Evolutionary conservation across 2,329 filamentous ascomycete species (phyloP).

Genomic region (Verticillium dahliae): DNA sequence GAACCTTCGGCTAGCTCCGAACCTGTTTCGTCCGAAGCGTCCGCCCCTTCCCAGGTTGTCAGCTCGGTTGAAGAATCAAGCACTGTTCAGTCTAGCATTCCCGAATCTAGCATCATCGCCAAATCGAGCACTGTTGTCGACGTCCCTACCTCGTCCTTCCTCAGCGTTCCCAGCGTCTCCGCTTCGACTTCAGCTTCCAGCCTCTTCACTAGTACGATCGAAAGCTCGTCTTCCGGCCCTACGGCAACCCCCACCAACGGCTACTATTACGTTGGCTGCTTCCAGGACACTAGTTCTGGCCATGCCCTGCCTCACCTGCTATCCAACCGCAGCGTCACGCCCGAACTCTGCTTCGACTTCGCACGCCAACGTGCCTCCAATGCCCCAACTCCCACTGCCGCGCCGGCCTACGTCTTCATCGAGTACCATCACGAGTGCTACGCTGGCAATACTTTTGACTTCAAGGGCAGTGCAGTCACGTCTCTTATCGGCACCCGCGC

Average conservation of each 20-base stretch:
- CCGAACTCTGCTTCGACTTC: conserved; percentile 24
- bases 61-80: conserved; percentile 1
- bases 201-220: not conserved
- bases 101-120: not conserved
- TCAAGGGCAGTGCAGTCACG: conserved; percentile 14
- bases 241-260: conserved; percentile 16
- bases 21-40: not conserved
- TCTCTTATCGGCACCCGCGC: conserved; percentile 19
- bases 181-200: conserved; percentile 6
- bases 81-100: not conserved
- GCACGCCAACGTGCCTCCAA: conserved; percentile 19
- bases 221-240: conserved; percentile 3
- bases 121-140: not conserved
- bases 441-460: conserved; percentile 16
- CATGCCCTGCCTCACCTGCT: conserved; percentile 23
- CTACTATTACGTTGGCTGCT: conserved; percentile 23
- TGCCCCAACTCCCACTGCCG: conserved; percentile 17
- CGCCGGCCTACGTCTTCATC: conserved; percentile 18
- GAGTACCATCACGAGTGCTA: conserved; percentile 28
- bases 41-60: not conserved
- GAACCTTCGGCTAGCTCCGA: not conserved
- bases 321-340: conserved; percentile 23
- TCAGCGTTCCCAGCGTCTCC: conserved; percentile 5
- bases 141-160: conserved; percentile 1
- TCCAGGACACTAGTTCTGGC: conserved; percentile 15